Evolutionary conservation across 345 rosid species (phyloP), one percentile per base, ranked within the genome.

Genomic region (Eutrema japonicum): DNA sequence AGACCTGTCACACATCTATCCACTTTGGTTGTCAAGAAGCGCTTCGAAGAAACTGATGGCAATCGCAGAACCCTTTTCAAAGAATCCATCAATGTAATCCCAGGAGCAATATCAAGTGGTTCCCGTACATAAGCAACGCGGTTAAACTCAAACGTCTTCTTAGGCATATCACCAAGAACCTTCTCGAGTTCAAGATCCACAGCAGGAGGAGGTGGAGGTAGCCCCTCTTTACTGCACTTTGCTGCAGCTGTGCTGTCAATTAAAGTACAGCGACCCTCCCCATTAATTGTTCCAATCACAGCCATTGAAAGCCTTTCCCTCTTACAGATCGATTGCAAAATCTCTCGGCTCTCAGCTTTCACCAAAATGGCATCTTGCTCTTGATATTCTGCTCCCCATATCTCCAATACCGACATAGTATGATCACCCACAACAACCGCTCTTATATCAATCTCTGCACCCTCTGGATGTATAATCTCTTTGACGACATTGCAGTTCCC

Each of bases 311-410:
- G 80, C 82, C 96, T 89, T 80, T 94, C 98, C 70, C 98, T 94
- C 71, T 87, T 81, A 82, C 97, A 94, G 10, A 94, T 85, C 0
- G 89, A 91, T 60, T 82, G 83, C 77, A 94, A 78, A 46, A 89
- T 53, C 63, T 77, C 80, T 10, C 83, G 85, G 68, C 90, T 89
- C 83, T 88, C 93, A 45, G 96, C 87, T 80, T 87, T 88, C 79
- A 94, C 89, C 84, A 94, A 80, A 82, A 94, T 87, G 2, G 98
- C 97, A 81, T 94, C 97, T 81, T 94, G 98, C 82, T 94, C 97
- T 75, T 94, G 98, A 78, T 94, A 94, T 70, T 94, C 98, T 26
- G 98, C 98, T 74, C 97, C 97, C 96, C 96, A 91, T 58, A 94
- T 94, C 85, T 94, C 98, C 84, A 94, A 79, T 40, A 91, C 88